phyloP scores from a whole-genome alignment of 208 protist genomes.

The Endotrypanum monterogeii region DNA sequence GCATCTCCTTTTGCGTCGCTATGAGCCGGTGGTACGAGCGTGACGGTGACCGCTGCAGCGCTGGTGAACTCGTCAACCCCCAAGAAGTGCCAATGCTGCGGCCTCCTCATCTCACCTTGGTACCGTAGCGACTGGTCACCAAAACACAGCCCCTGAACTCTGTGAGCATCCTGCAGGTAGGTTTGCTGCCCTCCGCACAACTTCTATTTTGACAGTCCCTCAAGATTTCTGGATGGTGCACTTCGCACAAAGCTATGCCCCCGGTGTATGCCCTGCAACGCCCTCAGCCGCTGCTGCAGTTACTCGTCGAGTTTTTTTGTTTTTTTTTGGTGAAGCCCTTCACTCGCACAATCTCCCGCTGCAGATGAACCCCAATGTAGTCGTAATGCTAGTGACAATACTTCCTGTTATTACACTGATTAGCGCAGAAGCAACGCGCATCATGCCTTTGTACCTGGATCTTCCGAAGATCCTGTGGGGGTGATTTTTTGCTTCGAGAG shows the following conservation, averaged over 20 bases:
- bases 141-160: background rate
- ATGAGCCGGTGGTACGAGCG: conserved; percentile 13
- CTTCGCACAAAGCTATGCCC: conserved; percentile 12
- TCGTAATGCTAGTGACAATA: background rate
- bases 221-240: conserved; percentile 33
- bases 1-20: conserved; percentile 10
- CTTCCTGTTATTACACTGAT: background rate
- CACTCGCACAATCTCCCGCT: conserved; percentile 12
- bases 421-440: background rate
- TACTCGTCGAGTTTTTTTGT: conserved; percentile 16
- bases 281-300: conserved; percentile 18
- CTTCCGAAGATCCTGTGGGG: no score
- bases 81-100: conserved; percentile 2
- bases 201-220: background rate
- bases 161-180: conserved; percentile 1
- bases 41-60: background rate
- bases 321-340: conserved; percentile 33
- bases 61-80: background rate
- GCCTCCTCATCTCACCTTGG: background rate
- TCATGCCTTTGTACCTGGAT: background rate
- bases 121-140: background rate
- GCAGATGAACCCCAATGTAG: no score
- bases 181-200: background rate
- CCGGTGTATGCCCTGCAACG: conserved; percentile 15
- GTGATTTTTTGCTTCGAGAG: no score